A percentile compares a stretch with the other conserved stretches of the same genome.
phyloP scores from a whole-genome alignment of 78 protist genomes.

The Dictyostelium discoideum region DNA sequence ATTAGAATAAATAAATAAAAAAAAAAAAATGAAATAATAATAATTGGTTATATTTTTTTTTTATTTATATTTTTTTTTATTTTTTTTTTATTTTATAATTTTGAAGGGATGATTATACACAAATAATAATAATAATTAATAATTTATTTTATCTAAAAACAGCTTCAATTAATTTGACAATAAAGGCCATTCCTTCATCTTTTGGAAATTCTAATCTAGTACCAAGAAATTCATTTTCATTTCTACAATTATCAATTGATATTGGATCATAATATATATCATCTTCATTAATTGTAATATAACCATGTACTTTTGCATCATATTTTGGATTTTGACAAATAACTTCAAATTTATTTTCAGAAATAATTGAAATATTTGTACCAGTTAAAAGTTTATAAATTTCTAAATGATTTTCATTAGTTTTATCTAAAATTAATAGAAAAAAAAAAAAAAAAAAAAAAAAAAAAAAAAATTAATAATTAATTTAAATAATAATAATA shows the following conservation, averaged over 20 bases:
- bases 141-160: background rate
- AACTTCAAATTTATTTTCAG: background rate
- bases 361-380: background rate
- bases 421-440: background rate
- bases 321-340: background rate
- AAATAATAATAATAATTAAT: background rate
- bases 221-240: background rate
- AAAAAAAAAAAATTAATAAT: no score
- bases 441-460: no score
- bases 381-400: background rate
- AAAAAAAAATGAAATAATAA: no score
- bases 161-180: background rate
- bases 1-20: background rate
- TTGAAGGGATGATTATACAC: background rate
- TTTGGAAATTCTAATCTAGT: background rate
- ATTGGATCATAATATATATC: background rate
- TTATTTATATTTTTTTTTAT: no score
- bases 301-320: background rate
- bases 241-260: background rate
- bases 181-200: background rate
- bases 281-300: background rate
- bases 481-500: no score
- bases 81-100: no score
- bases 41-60: no score
- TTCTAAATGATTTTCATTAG: background rate